A percentile compares a stretch with the other conserved stretches of the same genome.
Conservation (phyloP, 306 rosid species). For the Prunus fruticosa region DNA sequence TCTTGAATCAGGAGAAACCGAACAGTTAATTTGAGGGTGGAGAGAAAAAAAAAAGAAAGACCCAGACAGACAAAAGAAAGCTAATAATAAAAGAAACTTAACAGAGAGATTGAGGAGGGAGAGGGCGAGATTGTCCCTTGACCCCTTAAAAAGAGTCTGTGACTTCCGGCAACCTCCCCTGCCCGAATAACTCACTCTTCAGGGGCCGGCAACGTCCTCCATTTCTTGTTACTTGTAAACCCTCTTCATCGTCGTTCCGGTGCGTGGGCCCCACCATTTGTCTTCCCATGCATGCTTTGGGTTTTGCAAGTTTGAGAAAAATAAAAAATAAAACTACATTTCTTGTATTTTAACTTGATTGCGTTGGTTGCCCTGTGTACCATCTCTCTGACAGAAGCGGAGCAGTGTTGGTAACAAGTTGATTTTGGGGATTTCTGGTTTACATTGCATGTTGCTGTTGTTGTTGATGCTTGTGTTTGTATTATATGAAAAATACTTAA, state of each 20-base stretch:
- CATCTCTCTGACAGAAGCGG: too few relatives aligned
- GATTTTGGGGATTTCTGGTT: too few relatives aligned
- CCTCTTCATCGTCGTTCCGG: background rate
- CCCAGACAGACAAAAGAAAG: background rate
- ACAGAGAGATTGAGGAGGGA: background rate
- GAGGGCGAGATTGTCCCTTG: background rate
- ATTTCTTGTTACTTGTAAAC: background rate
- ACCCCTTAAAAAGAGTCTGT: conserved; percentile 3
- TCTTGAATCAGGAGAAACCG: background rate
- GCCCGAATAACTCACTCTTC: conserved; percentile 23
- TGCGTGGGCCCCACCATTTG: background rate
- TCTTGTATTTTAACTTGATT: background rate
- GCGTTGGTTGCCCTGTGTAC: too few relatives aligned
- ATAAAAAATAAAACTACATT: background rate
- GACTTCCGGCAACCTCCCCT: conserved; percentile 18
- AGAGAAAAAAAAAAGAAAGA: background rate
- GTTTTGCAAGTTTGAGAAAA: background rate
- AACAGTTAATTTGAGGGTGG: background rate
- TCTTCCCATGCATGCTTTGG: background rate
- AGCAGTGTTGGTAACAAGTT: too few relatives aligned
- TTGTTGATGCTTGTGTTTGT: background rate
- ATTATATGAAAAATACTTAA: background rate
- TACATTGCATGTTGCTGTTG: background rate
- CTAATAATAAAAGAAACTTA: background rate
- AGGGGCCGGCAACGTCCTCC: conserved; percentile 10